Evolutionary conservation across 352 stramenopile species (phyloP).

Genomic region (Globisporangium viniferum): DNA sequence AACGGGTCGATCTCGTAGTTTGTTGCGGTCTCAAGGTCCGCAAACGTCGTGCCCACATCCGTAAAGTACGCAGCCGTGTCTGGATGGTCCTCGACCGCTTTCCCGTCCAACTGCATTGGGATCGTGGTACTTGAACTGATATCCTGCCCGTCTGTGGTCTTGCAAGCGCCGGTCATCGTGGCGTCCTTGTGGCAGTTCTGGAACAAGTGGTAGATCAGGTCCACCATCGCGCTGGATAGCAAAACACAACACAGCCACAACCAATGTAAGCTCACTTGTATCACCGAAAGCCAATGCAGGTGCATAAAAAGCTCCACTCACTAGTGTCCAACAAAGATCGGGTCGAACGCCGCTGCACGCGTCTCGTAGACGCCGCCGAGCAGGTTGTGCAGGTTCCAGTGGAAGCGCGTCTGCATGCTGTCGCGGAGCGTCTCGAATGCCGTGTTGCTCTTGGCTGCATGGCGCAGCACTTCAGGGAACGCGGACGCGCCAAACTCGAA

Average conservation of each 20-base stretch:
- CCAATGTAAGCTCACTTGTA: background rate
- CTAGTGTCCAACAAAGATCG: conserved; percentile 40
- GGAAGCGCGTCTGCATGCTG: conserved; percentile 33
- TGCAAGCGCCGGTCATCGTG: conserved; percentile 29
- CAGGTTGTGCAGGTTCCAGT: conserved; percentile 41
- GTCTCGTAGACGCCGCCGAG: conserved; percentile 37
- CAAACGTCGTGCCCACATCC: conserved; percentile 23
- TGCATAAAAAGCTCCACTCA: conserved; percentile 13
- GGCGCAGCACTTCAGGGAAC: conserved; percentile 55
- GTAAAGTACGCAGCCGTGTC: conserved; percentile 24
- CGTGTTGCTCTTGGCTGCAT: conserved; percentile 29
- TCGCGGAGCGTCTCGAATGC: conserved; percentile 32
- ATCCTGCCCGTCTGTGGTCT: conserved; percentile 15
- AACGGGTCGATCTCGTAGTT: conserved; percentile 63
- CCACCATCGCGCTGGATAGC: conserved; percentile 36
- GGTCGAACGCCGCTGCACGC: conserved; percentile 31
- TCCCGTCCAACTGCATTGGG: conserved; percentile 29
- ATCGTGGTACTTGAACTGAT: conserved; percentile 22
- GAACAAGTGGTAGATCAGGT: conserved; percentile 63
- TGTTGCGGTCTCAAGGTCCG: conserved; percentile 32
- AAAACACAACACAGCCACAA: conserved; percentile 5
- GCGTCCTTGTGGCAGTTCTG: conserved; percentile 49
- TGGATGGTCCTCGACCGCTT: conserved; percentile 20
- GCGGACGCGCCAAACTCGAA: conserved; percentile 63
- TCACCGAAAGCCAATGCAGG: background rate